Conservation (phyloP, 129 eudicot species). For the Deinandra increscens region DNA sequence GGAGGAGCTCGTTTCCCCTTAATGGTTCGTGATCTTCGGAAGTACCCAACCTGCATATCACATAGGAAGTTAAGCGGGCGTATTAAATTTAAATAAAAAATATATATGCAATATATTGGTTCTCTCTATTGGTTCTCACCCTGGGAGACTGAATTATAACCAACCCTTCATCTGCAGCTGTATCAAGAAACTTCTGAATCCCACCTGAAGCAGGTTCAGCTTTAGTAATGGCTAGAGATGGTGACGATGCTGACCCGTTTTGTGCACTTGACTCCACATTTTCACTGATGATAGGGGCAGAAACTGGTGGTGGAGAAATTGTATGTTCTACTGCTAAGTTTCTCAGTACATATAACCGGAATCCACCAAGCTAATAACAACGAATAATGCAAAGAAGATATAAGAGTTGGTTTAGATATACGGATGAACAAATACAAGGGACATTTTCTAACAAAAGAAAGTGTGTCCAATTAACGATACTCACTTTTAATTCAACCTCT, state of each 20-base stretch:
- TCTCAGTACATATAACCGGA: constrained; percentile 71
- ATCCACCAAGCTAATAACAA: constrained; percentile 65
- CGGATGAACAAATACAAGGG: not conserved
- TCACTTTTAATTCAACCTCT: constrained; percentile 82
- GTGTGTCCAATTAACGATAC: constrained; percentile 7
- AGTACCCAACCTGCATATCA: constrained; percentile 67
- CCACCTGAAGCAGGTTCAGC: constrained; percentile 41
- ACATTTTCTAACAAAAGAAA: not conserved
- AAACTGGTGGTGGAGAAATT: constrained; percentile 47
- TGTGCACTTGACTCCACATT: constrained; percentile 40
- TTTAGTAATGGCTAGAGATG: constrained; percentile 73
- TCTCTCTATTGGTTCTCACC: constrained; percentile 49
- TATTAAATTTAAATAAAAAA: not conserved
- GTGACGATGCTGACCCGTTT: constrained; percentile 60
- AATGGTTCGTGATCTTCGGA: constrained; percentile 72
- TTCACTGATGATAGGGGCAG: constrained; percentile 46
- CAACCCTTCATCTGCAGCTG: constrained; percentile 83
- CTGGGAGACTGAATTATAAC: constrained; percentile 67
- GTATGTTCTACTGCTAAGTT: constrained; percentile 47
- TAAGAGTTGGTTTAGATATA: constrained; percentile 14
- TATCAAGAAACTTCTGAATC: constrained; percentile 46
- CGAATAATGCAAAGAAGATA: constrained; percentile 9
- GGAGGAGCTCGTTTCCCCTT: constrained; percentile 84
- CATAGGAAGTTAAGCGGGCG: constrained; percentile 9
- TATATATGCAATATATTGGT: not conserved